Evolutionary conservation across 2,329 filamentous ascomycete genomes (phyloP), one percentile per base, ranked within the genome.

Genomic region (Curvularia sp.): DNA sequence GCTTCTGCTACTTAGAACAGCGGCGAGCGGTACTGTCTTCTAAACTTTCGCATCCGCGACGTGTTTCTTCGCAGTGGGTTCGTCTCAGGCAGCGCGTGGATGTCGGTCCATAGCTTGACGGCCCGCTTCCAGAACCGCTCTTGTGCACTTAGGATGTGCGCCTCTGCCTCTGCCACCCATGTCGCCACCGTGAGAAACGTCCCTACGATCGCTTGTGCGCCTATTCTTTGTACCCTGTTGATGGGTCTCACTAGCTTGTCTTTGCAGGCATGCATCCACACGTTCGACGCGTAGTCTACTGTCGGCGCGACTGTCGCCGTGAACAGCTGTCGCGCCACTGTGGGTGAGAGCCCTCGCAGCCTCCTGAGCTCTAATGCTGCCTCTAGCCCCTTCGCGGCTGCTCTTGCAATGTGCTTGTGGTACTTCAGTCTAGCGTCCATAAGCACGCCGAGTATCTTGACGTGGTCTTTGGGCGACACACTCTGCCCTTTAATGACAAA

Each of bases 391-490:
- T 60, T 60, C 27, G 57, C 36, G 30, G 57, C 57, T 51, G 57
- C 57, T 28, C 57, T 57, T 38, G 49, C 57, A 25, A 60, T 60
- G 53, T 60, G 57, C 50, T 60, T 53, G 34, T 57, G 45, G 57
- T 60, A 64, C 52, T 57, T 55, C 9, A 64, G 59, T 15, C 51
- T 42, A 18, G 59, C 50, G 53, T 64, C 56, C 25, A 64, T 55
- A 10, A 57, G 41, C 38, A 64, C 61, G 32, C 61, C 45, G 15
- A 61, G 61, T 52, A 64, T 55, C 53, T 64, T 64, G 27, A 59
- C 55, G 39, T 59, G 47, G 41, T 59, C 50, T 23, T 55, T 61
- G 19, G 55, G 55, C 34, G 55, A 23, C 3, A 58, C 55, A 27
- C 49, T 58, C 39, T 58, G 49, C 13, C 53, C 56, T 36, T 57